Evolutionary conservation across 805 yeast species (phyloP).

Genomic region (Ogataea degrootiae): DNA sequence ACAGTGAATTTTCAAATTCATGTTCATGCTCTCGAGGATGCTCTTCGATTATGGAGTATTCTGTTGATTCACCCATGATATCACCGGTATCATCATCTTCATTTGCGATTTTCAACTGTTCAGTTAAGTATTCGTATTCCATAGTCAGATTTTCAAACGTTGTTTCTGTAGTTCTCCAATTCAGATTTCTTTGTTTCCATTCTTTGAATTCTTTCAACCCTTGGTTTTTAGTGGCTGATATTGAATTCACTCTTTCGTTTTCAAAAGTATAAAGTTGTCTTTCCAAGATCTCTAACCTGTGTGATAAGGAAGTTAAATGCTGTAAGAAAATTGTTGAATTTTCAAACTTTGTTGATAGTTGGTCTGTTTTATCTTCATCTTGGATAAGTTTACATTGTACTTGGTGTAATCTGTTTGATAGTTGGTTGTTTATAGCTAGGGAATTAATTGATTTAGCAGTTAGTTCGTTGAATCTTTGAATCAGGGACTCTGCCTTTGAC

Average conservation of each 20-base stretch:
- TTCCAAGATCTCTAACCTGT: conserved; percentile 32
- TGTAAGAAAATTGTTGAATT: conserved; percentile 26
- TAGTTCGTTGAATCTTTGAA: conserved; percentile 13
- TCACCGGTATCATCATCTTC: conserved; percentile 2
- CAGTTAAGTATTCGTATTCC: conserved; percentile 35
- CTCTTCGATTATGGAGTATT: not conserved
- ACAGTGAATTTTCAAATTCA: conserved; percentile 8
- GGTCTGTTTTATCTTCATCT: conserved; percentile 19
- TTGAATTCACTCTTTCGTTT: conserved; percentile 9
- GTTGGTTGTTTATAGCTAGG: conserved; percentile 11
- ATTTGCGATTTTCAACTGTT: conserved; percentile 21
- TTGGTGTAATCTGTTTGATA: conserved; percentile 13
- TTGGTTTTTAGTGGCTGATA: conserved; percentile 17
- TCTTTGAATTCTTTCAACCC: conserved; percentile 17
- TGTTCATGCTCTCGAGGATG: conserved; percentile 1
- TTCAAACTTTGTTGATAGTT: conserved; percentile 20
- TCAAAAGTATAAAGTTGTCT: conserved; percentile 29
- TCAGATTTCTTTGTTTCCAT: conserved; percentile 32
- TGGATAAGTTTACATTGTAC: conserved; percentile 15
- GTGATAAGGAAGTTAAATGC: conserved; percentile 27
- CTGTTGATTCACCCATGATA: not conserved
- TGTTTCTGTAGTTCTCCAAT: conserved; percentile 42
- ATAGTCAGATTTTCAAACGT: conserved; percentile 39
- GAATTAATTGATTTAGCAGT: conserved; percentile 12
- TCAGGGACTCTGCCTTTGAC: conserved; percentile 9